Conservation (phyloP, 1,284 basidiomycete species). For the Cutaneotrichosporon daszewskae region DNA sequence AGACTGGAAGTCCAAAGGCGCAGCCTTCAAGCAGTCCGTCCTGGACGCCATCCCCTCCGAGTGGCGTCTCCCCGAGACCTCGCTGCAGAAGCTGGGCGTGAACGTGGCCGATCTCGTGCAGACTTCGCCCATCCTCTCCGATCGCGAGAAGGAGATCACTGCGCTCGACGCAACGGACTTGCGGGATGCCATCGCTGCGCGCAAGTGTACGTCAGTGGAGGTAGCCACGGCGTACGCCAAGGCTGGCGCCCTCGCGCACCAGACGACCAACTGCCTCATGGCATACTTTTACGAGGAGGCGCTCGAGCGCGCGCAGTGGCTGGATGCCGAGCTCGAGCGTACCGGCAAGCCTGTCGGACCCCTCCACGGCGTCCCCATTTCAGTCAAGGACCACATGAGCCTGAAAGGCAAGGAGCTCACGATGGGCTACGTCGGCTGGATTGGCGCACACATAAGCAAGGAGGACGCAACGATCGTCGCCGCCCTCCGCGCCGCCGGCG, state of each 20-base stretch:
- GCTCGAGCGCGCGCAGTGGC: constrained; percentile 54
- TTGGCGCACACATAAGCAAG: constrained; percentile 11
- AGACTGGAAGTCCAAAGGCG: background rate
- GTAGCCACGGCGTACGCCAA: constrained; percentile 30
- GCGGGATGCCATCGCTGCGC: constrained; percentile 28
- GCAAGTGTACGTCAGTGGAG: constrained; percentile 17
- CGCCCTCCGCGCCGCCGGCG: constrained; percentile 23
- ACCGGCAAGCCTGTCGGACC: constrained; percentile 55
- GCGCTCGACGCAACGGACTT: constrained; percentile 38
- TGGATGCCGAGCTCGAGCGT: constrained; percentile 55
- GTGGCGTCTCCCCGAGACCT: constrained; percentile 10
- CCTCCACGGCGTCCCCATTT: constrained; percentile 60
- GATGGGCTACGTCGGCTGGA: constrained; percentile 19
- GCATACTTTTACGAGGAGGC: constrained; percentile 63
- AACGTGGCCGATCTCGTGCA: constrained; percentile 6
- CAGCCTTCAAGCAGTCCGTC: background rate
- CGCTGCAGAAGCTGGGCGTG: constrained; percentile 8
- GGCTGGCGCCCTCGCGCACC: constrained; percentile 26
- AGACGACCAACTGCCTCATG: constrained; percentile 59
- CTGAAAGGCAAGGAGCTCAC: constrained; percentile 39
- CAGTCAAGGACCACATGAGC: constrained; percentile 53
- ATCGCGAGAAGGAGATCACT: constrained; percentile 26
- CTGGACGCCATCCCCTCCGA: constrained; percentile 23
- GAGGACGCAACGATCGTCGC: constrained; percentile 15
- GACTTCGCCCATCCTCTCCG: constrained; percentile 12